Evolutionary conservation across 129 eudicot genomes (phyloP), one percentile per base, ranked within the genome.

Genomic region (Saposhnikovia divaricata): DNA sequence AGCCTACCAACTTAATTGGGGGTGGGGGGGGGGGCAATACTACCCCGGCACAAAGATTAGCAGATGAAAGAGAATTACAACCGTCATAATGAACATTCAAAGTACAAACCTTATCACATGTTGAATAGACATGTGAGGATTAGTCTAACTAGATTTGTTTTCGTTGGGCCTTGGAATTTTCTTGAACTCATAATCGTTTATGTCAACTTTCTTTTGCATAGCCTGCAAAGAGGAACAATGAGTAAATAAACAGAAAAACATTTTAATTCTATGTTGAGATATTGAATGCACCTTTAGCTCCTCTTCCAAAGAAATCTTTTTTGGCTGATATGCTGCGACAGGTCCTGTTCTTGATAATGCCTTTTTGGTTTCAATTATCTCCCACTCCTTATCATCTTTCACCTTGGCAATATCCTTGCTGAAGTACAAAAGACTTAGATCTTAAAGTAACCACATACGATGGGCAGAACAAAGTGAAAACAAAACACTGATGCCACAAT

Each of bases 391-490:
- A 80, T 93, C 98, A 53, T 93, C 98, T 80, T 91, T 95, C 80
- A 90, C 99, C 85, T 92, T 95, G 23, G 96, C 94, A 75, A 95
- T 92, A 86, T 95, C 99, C 90, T 95, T 95, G 84, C 99, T 92
- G 88, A 68, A 86, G 68, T 37, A 65, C 51, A 76, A 76, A 81
- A n/a, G 4, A 28, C 73, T 38, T 65, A 51, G 19, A 46, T 18
- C 76, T 78, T 66, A 78, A 40, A 39, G 78, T 44, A 68, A 4
- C 77, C 31, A 77, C 0, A 81, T 1, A 48, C 27, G 34, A 40
- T 9, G 48, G 48, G 38, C 50, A 61, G 34, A 38, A 63, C 40
- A 12, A 16, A 39, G 75, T 0, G 11, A 59, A 21, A 47, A 53
- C 40, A 31, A 48, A 7, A 48, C 46, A 53, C 9, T n/a, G 53